Conservation (phyloP, 495 filamentous ascomycete genomes). For the Aspergillus avenaceus region DNA sequence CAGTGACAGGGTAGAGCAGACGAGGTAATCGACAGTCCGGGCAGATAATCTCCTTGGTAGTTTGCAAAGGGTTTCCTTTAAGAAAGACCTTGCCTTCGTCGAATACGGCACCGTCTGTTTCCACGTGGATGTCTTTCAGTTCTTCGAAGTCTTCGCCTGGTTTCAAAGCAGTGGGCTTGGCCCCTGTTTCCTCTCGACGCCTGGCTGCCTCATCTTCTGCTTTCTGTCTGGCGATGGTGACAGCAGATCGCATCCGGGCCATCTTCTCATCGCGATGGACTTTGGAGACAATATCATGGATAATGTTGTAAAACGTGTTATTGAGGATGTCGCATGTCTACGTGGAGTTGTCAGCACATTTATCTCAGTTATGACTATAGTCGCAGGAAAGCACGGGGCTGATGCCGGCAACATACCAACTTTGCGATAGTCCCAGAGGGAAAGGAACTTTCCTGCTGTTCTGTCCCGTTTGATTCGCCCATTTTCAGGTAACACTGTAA, state of each 20-base stretch:
- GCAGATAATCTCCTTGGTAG: constrained; percentile 65
- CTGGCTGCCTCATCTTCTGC: constrained; percentile 47
- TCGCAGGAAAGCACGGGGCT: background rate
- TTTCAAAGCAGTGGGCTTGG: constrained; percentile 29
- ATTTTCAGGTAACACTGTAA: constrained; percentile 15
- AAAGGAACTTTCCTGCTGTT: constrained; percentile 24
- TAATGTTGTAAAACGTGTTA: constrained; percentile 66
- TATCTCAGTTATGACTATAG: background rate
- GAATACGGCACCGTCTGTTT: constrained; percentile 68
- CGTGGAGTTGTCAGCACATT: background rate
- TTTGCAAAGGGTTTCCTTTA: constrained; percentile 72
- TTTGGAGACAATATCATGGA: constrained; percentile 66
- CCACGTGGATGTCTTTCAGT: constrained; percentile 46
- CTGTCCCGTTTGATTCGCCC: constrained; percentile 34
- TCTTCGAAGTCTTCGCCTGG: constrained; percentile 35
- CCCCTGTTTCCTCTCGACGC: constrained; percentile 32
- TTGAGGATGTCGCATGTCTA: constrained; percentile 56
- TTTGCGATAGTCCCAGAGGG: constrained; percentile 43
- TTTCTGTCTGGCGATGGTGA: constrained; percentile 64
- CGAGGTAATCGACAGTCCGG: constrained; percentile 62
- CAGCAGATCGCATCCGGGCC: constrained; percentile 67
- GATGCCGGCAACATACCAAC: constrained; percentile 30
- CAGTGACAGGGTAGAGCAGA: constrained; percentile 59
- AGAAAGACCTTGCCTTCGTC: constrained; percentile 67
- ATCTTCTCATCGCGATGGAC: constrained; percentile 72